These are phyloP conservation scores for Cystobasidium tubakii DNA, from an alignment of 768 basidiomycete genomes.

Conservation along the genomic window DNA sequence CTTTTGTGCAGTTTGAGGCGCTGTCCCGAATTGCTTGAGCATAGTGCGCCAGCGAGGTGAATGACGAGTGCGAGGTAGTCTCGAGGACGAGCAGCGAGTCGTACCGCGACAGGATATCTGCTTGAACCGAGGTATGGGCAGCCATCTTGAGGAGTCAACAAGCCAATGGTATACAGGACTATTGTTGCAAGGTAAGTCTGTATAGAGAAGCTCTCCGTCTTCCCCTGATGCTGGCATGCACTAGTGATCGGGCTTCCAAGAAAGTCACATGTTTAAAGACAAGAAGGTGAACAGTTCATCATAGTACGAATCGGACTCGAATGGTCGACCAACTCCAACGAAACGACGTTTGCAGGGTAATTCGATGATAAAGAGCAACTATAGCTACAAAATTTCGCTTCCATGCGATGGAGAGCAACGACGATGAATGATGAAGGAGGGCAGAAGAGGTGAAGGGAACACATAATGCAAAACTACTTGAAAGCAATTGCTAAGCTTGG, in stretches of 20 bases:
- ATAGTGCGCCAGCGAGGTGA: conserved; percentile 6
- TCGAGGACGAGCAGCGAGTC: conserved; percentile 5
- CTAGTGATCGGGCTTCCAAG: not conserved
- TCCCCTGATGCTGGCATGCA: too few species aligned
- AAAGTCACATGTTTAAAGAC: conserved; percentile 1
- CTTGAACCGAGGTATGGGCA: not conserved
- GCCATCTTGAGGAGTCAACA: not conserved
- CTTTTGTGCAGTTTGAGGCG: not conserved
- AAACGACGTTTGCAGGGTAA: not conserved
- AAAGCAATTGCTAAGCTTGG: too few species aligned
- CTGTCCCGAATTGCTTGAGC: not conserved
- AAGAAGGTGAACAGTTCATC: too few species aligned
- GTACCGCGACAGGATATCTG: not conserved
- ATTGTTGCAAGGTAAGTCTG: too few species aligned
- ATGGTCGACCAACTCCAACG: too few species aligned
- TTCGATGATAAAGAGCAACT: not conserved
- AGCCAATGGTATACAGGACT: too few species aligned
- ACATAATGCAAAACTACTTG: too few species aligned
- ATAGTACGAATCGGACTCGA: not conserved
- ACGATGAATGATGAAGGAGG: too few species aligned
- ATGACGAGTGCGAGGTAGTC: not conserved
- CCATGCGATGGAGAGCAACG: too few species aligned
- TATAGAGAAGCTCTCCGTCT: too few species aligned
- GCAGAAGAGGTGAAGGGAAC: too few species aligned
- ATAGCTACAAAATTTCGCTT: not conserved